Evolutionary conservation across 179 eudicot species (phyloP), one percentile per base, ranked within the genome.

Genomic region (Actinidia chinensis): DNA sequence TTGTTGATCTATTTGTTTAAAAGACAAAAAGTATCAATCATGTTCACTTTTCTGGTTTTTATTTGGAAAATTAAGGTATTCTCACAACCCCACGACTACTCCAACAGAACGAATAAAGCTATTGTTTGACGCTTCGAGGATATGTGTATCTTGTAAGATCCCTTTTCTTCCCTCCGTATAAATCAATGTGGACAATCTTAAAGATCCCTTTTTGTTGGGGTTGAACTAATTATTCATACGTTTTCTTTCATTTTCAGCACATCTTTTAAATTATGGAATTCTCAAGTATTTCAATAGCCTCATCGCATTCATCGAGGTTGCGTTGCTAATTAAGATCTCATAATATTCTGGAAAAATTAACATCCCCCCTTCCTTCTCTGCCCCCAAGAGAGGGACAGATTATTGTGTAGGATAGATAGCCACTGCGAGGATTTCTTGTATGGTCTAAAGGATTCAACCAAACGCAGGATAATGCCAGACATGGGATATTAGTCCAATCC

Each of bases 81-180:
- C 89, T 95, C 74, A 95, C 99, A 2, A 95, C 99, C 52, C 99
- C 99, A n/a, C n/a, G 56, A 93, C 99, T 43, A 95, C 99, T 54
- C 99, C 99, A 22, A 81, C 71, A 40, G 90, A 85, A 40, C 87
- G 99, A 66, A 95, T 95, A 86, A 87, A 86, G 90, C 91, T 68
- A 95, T 95, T 85, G 97, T 88, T n/a, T 71, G 92, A 95, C 83
- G 95, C 90, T 77, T 85, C 97, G 48, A 81, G 99, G 99, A 79
- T 95, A 90, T 83, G 84, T 93, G 18, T 95, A 95, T 79, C 99
- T 95, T 78, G 99, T 95, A 87, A 87, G 97, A 13, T 80, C 36
- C 54, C 79, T 65, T 71, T 47, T 66, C n/a, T n/a, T n/a, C n/a
- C n/a, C n/a, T 23, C 46, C 47, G 3, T 22, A 15, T 78, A n/a